Evolutionary conservation across 352 stramenopile species (phyloP).

Genomic region (Phytophthora capsici): DNA sequence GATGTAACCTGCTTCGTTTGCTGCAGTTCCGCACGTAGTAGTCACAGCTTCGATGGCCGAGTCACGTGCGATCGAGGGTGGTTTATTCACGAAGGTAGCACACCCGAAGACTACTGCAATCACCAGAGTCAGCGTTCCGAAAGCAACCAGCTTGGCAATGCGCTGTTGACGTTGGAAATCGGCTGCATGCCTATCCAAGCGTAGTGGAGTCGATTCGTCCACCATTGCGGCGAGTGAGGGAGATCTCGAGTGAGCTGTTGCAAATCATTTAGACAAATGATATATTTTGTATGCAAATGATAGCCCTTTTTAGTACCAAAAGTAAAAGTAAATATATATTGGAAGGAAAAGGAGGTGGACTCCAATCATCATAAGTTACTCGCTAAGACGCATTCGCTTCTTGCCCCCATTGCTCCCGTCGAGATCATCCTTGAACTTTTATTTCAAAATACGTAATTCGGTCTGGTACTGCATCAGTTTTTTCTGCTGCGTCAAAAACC

Average conservation of each 20-base stretch:
- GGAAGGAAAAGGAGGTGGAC: too few relatives aligned
- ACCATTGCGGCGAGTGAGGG: conserved; percentile 13
- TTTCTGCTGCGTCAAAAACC: neutral
- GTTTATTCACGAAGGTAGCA: conserved; percentile 3
- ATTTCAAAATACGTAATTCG: neutral
- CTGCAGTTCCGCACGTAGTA: conserved; percentile 29
- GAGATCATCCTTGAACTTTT: neutral
- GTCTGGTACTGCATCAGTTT: neutral
- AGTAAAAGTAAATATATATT: too few relatives aligned
- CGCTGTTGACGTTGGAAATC: conserved; percentile 15
- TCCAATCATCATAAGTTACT: too few relatives aligned
- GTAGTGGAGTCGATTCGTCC: conserved; percentile 30
- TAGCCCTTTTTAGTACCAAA: too few relatives aligned
- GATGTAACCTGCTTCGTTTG: conserved; percentile 58
- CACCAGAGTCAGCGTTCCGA: conserved; percentile 20
- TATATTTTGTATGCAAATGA: too few relatives aligned
- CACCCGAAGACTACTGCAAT: conserved; percentile 21
- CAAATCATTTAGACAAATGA: too few relatives aligned
- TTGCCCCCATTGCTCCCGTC: neutral
- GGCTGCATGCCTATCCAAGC: neutral
- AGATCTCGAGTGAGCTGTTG: neutral
- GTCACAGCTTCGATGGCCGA: neutral
- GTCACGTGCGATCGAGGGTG: neutral
- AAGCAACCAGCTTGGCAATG: conserved; percentile 25
- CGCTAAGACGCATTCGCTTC: neutral